A percentile compares a stretch with the other conserved stretches of the same genome.
These are phyloP conservation scores for Brettanomyces sp. DNA, from an alignment of 805 yeast species.

Conservation along the genomic window DNA sequence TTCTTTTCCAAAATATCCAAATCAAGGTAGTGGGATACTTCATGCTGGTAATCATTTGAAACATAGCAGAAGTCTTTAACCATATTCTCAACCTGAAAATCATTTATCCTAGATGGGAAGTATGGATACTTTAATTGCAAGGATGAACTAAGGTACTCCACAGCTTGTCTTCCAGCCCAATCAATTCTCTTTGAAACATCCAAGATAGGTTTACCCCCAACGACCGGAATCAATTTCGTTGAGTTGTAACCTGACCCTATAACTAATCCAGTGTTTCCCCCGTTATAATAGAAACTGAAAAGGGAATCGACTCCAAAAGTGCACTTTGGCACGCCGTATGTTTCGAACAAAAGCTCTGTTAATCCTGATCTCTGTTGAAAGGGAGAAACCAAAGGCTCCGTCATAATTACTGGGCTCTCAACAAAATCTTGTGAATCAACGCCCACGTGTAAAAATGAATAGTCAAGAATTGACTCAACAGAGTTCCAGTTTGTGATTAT, in stretches of 20 bases:
- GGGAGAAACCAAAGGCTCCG: conserved; percentile 70
- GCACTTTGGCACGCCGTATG: conserved; percentile 64
- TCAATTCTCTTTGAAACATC: conserved; percentile 71
- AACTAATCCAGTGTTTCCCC: conserved; percentile 59
- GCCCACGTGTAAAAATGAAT: conserved; percentile 70
- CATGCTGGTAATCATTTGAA: conserved; percentile 57
- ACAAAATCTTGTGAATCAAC: conserved; percentile 46
- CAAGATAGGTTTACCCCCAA: conserved; percentile 57
- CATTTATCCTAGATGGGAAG: conserved; percentile 68
- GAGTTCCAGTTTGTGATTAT: conserved; percentile 89
- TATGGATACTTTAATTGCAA: conserved; percentile 81
- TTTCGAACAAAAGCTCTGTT: conserved; percentile 81
- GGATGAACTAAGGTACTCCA: conserved; percentile 50
- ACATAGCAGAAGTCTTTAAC: conserved; percentile 74
- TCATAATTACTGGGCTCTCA: conserved; percentile 71
- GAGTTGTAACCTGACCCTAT: conserved; percentile 77
- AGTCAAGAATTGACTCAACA: conserved; percentile 74
- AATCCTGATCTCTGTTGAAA: conserved; percentile 59
- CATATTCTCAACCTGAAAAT: conserved; percentile 55
- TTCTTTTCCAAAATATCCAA: conserved; percentile 54
- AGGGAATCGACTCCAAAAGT: conserved; percentile 78
- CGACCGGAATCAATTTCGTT: conserved; percentile 74
- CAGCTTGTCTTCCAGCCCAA: conserved; percentile 82
- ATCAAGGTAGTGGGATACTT: conserved; percentile 46
- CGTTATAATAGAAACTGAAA: conserved; percentile 65